Base-by-base conservation (phyloP, 805 yeast species). In the Pichia thaimueangensis region DNA sequence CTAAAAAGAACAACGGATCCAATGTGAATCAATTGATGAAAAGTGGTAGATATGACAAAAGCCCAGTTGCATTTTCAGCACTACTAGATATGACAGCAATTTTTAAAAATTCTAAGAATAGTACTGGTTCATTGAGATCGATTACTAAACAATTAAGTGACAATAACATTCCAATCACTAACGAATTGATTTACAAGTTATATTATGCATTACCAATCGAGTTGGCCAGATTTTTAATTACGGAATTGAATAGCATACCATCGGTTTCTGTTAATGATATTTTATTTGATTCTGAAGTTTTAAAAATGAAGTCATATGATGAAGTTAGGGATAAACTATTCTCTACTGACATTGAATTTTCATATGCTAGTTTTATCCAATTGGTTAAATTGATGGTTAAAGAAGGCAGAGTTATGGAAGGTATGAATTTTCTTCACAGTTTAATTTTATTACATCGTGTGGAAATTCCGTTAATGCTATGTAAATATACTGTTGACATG, bases 341-440 rank as follows among this genome's bases (percentile, higher is more conserved):
- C 5, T 23, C 24, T 1, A 29, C 16, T 3, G 30, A 40, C 12
- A 22, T 45, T n/a, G 16, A 34, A 22, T 42, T 42, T 22, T 20
- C 40, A 9, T 41, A 38, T 24, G 37, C n/a, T 21, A 30, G 37
- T 16, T 39, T 30, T 13, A 37, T 37, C 31, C 39, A 30, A 22
- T 16, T 47, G 2, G 21, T 19, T 19, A 41, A 42, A 29, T 15
- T 39, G 4, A 35, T 46, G 35, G 32, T 42, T 19, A 23, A 25
- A 24, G 48, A 47, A 29, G 35, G 32, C 19, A 31, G 48, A 24
- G 15, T 42, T 28, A 29, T 22, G 13, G 51, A 47, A 35, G 45
- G 41, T 16, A 36, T 47, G 7, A 27, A 29, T 22, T 22, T 37
- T 11, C 27, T 47, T 6, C 31, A 41, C 6, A 12, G 28, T 17